Base-by-base conservation (phyloP, 441 rosid genomes). In the Pelargonium australe region DNA sequence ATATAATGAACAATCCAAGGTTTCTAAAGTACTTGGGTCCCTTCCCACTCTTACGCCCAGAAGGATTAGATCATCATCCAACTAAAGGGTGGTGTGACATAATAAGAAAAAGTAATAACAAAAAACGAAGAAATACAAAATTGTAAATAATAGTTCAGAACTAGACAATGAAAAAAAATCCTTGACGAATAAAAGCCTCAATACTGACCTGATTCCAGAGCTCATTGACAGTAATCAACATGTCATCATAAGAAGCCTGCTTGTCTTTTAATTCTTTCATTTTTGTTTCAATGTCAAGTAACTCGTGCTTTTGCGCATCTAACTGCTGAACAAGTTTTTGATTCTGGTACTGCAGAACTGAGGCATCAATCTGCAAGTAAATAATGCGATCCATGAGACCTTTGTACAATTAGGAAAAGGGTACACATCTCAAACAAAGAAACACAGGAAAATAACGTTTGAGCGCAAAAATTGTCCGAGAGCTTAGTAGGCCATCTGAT, bases 41-140 rank as follows among this genome's bases (percentile, higher is more conserved):
- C 83, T 84, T 55, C 97, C 97, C 75, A 87, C 94, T 72, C 86
- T 86, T 69, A 84, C 79, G 70, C 89, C 94, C 70, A 95, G 87
- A 60, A 92, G 76, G 69, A 89, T 72, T 73, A 95, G 78, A 80
- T 95, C 98, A 85, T 92, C 98, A 69, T 84, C 90, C 84, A 95
- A 85, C 99, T 87, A 13, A 8, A 40, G 10, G 34, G 65, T 63
- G 65, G 43, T 6, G 43, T 40, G 43, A 40, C 43, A 40, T 40
- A 40, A 78, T 37, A 80, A 20, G 70, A 51, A 61, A 65, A 67
- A 51, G 65, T 60, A 62, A 63, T 63, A 49, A 60, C 57, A 57
- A 51, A 45, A 68, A n/a, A 34, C 43, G 43, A 61, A 41, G 41
- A 53, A 63, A 47, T 23, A 23, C 34, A 47, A 31, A 31, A 72